These are phyloP conservation scores for Maudiozyma serrabonitensis DNA, from an alignment of 805 yeast genomes.

Conservation along the genomic window DNA sequence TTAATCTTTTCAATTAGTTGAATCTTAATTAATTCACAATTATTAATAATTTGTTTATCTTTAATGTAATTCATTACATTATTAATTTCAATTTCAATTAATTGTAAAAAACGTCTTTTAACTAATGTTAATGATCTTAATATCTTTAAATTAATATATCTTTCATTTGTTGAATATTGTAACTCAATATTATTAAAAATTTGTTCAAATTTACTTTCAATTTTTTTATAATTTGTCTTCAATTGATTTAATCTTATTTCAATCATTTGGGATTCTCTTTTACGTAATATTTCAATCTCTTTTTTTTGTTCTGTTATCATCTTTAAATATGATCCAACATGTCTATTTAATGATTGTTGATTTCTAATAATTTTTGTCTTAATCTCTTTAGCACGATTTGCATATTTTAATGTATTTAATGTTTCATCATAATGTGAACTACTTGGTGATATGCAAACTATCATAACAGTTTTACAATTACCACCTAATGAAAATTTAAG, in stretches of 20 bases:
- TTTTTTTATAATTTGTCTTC: constrained; percentile 30
- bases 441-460: constrained; percentile 87
- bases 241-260: constrained; percentile 31
- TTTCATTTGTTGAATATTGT: constrained; percentile 33
- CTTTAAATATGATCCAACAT: constrained; percentile 74
- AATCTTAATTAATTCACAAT: constrained; percentile 17
- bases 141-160: constrained; percentile 37
- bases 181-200: constrained; percentile 34
- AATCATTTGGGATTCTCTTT: constrained; percentile 39
- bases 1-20: constrained; percentile 38
- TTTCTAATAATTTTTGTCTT: constrained; percentile 71
- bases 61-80: constrained; percentile 15
- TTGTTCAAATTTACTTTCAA: constrained; percentile 33
- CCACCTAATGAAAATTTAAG: constrained; percentile 88
- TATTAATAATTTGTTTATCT: constrained; percentile 16
- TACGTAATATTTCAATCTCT: constrained; percentile 60
- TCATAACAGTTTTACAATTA: constrained; percentile 91
- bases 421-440: constrained; percentile 88
- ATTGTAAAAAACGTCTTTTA: constrained; percentile 33
- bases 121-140: constrained; percentile 30
- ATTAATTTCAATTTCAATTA: constrained; percentile 35
- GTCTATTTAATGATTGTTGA: constrained; percentile 66
- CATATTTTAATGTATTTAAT: constrained; percentile 80
- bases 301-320: constrained; percentile 74
- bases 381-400: constrained; percentile 84